Conservation (phyloP, 1,284 basidiomycete genomes). For the Ceratobasidium papillatum region DNA sequence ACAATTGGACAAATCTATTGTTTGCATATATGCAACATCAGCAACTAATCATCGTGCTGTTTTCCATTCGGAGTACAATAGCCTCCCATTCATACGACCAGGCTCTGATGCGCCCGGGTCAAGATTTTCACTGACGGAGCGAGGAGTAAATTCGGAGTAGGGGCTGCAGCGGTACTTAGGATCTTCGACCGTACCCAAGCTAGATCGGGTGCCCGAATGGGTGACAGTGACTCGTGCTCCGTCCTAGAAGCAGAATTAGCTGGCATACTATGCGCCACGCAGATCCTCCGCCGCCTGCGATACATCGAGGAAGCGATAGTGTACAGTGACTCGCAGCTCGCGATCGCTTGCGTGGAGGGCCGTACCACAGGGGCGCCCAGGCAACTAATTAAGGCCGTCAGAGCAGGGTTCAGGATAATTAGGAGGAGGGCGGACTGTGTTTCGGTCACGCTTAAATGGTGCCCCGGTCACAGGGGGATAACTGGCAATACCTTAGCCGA, state of each 20-base stretch:
- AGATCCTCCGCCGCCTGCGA: background rate
- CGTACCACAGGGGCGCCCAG: too few species aligned
- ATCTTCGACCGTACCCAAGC: background rate
- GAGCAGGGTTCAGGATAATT: too few species aligned
- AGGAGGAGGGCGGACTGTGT: too few species aligned
- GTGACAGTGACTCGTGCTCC: background rate
- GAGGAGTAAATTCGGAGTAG: background rate
- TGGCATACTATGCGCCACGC: background rate
- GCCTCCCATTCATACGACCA: background rate
- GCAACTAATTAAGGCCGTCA: too few species aligned
- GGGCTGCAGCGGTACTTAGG: background rate
- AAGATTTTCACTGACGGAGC: background rate
- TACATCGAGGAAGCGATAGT: background rate
- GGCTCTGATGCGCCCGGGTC: background rate
- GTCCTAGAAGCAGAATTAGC: constrained; percentile 6
- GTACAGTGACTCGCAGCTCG: background rate
- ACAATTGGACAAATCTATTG: background rate
- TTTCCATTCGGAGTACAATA: background rate
- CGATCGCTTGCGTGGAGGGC: too few species aligned
- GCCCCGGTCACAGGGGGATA: too few species aligned
- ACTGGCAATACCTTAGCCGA: background rate
- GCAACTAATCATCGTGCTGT: background rate
- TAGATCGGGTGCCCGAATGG: background rate
- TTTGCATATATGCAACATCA: background rate
- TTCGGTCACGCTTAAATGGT: too few species aligned